Percentiles rank a stretch among this genome's conserved stretches.
Evolutionary conservation across 75 land plant species (phyloP).

Genomic region (Pinus tabuliformis): DNA sequence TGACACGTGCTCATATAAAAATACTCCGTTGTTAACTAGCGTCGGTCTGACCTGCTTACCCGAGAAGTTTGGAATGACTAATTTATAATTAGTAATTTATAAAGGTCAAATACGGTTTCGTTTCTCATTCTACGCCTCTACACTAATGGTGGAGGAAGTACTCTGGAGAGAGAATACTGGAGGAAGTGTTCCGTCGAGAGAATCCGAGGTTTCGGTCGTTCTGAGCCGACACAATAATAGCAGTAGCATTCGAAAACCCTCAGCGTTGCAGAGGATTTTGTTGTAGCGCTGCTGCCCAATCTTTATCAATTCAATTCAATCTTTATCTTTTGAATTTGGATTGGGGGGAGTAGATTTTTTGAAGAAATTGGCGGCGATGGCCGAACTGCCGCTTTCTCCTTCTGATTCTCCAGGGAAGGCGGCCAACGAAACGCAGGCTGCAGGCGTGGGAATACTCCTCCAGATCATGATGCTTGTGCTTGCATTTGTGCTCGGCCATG

Average conservation of each 20-base stretch:
- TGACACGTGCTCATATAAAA: too few species aligned
- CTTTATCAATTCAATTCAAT: not conserved
- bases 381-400: slow-evolving; percentile 34
- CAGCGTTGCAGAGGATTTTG: not conserved
- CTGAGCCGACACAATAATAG: not conserved
- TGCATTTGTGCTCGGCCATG: slow-evolving; percentile 91
- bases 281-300: not conserved
- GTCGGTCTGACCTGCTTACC: too few species aligned
- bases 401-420: slow-evolving; percentile 30
- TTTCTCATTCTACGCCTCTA: too few species aligned
- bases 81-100: too few species aligned
- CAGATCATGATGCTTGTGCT: slow-evolving; percentile 96
- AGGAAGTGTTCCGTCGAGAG: not conserved
- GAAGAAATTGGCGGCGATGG: not conserved
- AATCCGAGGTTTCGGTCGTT: not conserved
- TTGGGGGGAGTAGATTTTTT: not conserved
- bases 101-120: too few species aligned
- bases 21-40: too few species aligned
- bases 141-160: too few species aligned
- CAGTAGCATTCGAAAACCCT: not conserved
- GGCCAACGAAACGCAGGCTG: slow-evolving; percentile 80
- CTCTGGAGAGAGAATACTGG: not conserved
- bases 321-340: too few species aligned
- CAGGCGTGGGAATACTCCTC: slow-evolving; percentile 90
- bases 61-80: too few species aligned